Evolutionary conservation across 257 asterid species (phyloP), one percentile per base, ranked within the genome.

Genomic region (Handroanthus guayacan): DNA sequence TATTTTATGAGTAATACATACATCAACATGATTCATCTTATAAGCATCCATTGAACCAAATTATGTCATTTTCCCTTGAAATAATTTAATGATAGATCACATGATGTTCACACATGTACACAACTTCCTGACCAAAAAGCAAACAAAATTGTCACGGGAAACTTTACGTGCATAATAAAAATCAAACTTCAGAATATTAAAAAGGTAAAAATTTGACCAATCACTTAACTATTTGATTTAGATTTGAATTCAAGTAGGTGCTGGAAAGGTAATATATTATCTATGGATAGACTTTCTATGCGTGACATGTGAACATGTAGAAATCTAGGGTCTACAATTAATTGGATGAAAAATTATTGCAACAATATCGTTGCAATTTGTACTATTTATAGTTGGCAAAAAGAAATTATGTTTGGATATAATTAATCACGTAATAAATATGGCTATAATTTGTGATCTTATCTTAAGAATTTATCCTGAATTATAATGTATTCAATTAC

Each of bases 61-160:
- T 25, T 25, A 25, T 25, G 31, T 25, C 31, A 25, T 25, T 25
- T 25, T 25, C 31, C 31, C 31, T 25, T 25, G 31, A 25, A 25
- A 25, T 25, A 25, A 25, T 25, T 25, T 25, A 25, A 25, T 25
- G 31, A 25, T 5, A 4, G 1, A 51, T 80, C 80, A 80, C 80
- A 69, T 74, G 79, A 25, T 73, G 14, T 72, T 25, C 65, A 78
- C 79, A 79, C 79, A 16, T 75, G 73, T 31, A 51, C 10, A 51
- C 2, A 64, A 67, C 48, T 51, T 78, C 69, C 36, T 43, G 34
- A 34, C 38, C 16, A 44, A 79, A 74, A 44, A 47, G 45, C 65
- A 69, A 75, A 13, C 55, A 54, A 78, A 70, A 62, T 0, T 54
- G 78, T 76, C 75, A 58, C 67, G 10, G 8, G 20, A 56, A 70